Percentiles rank a stretch among this genome's conserved stretches.
Conservation (phyloP, 805 yeast species). For the Jamesozyma jinghongensis region DNA sequence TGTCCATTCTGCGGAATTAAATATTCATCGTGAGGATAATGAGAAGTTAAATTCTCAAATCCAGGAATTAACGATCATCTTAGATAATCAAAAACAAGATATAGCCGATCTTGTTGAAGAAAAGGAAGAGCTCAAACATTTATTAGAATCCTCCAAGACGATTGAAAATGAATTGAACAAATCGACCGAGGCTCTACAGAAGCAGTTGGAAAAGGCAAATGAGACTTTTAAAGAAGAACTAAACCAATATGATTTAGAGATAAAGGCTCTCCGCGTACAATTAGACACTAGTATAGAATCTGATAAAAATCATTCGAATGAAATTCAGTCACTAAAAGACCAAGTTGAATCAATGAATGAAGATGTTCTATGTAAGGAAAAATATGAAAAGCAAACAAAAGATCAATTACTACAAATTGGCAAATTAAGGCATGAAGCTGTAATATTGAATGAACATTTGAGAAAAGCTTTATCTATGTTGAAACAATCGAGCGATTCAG, state of each 20-base stretch:
- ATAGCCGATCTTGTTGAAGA: slow-evolving; percentile 30
- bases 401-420: slow-evolving; percentile 77
- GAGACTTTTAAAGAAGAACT: slow-evolving; percentile 12
- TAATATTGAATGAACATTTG: slow-evolving; percentile 84
- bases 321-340: slow-evolving; percentile 19
- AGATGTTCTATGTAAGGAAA: slow-evolving; percentile 20
- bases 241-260: slow-evolving; percentile 20
- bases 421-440: slow-evolving; percentile 88
- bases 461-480: slow-evolving; percentile 86
- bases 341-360: slow-evolving; percentile 17
- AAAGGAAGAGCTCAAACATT: slow-evolving; percentile 30
- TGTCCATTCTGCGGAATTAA: slow-evolving; percentile 33
- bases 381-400: slow-evolving; percentile 46
- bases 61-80: slow-evolving; percentile 33
- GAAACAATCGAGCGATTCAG: slow-evolving; percentile 66
- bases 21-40: slow-evolving; percentile 12
- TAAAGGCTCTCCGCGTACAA: slow-evolving; percentile 23
- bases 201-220: slow-evolving; percentile 8
- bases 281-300: slow-evolving; percentile 18
- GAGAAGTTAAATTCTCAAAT: slow-evolving; percentile 17
- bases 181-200: slow-evolving; percentile 2
- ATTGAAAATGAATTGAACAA: slow-evolving; percentile 33
- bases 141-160: slow-evolving; percentile 11
- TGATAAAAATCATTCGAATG: slow-evolving; percentile 4
- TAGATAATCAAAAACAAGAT: slow-evolving; percentile 31